Evolutionary conservation across 352 stramenopile species (phyloP), one percentile per base, ranked within the genome.

Genomic region (Phytophthora melonis): DNA sequence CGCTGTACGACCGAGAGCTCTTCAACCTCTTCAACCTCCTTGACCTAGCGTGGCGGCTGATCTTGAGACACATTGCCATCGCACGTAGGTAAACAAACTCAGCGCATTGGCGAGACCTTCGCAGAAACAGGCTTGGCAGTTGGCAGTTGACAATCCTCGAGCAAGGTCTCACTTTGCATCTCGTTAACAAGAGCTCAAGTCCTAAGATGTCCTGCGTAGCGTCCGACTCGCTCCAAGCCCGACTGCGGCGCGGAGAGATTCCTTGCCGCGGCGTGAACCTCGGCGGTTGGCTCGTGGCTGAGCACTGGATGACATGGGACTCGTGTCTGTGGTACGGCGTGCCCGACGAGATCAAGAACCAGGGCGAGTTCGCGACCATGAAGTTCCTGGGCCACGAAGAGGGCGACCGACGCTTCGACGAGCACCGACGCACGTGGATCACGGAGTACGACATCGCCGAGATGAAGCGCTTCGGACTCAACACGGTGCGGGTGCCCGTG

Each of bases 401-500:
- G 54, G 52, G 76, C 69, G 57, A 75, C 64, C 56, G 82, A 74
- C 58, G 72, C 75, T 62, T 77, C 36, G 78, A 90, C 21, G 67
- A 78, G 43, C 89, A 96, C 64, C 84, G 82, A n/a, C 69, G 72
- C 34, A 87, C 74, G 23, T 96, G 87, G 66, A 92, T 95, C 77
- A 95, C 84, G 0, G 87, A 96, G 62, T 43, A 69, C 14, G 88
- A 95, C 18, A 93, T 96, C 52, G 66, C 59, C 9, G 77, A 72
- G 34, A 95, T 96, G 66, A 88, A 87, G 13, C 71, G 60, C 9
- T 79, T 85, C 9, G 87, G 88, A 11, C 82, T 96, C 70, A 96
- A 96, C 74, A 93, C 86, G 3, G 88, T 96, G 41, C 88, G 89
- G 14, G 88, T 96, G 19, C 89, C 89, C 0, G 79, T 96, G 0